Base-by-base conservation (phyloP, 2,329 filamentous ascomycete species). In the Cephalotrichum gorgonifer region DNA sequence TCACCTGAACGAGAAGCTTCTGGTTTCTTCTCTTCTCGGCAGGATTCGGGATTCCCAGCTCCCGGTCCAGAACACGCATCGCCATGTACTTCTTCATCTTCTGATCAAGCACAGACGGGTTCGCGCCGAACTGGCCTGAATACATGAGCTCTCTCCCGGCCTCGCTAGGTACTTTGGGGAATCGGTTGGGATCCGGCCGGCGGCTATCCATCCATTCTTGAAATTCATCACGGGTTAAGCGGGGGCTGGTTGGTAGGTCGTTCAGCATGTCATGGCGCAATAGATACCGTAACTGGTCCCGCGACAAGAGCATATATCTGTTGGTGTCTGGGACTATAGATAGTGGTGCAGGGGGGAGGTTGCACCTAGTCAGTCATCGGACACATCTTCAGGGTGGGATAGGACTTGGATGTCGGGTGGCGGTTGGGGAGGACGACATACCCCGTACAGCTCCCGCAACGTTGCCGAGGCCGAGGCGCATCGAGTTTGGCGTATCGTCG, bases 91-190 rank as follows among this genome's bases (percentile, higher is more conserved):
- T 79, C 60, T 68, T 44, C 28, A 17, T n/a, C 12, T 3, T 11
- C 42, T 22, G 28, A 7, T 17, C 23, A 26, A 27, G 27, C 12
- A 41, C 23, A 15, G 17, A 17, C 2, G 20, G 28, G 50, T 81
- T 85, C 17, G 73, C 72, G 30, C 91, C 91, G 66, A 96, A 97
- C 2, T 71, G 73, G 1, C 91, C 91, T 27, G 83, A 85, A 35
- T 79, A 73, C 89, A 97, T 95, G 53, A 97, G 69, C 56, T 84
- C 79, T 44, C 66, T 73, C 7, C 93, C 91, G 53, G 80, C 75
- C 11, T 86, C 80, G 58, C 84, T 95, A 0, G 91, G 91, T 0
- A 95, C 81, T 57, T 86, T 86, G n/a, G 90, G 88, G 52, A 90
- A 90, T 42, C 78, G 69, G 53, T 81, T 65, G 2, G 73, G 73